Percentiles rank a stretch among this genome's conserved stretches.
Evolutionary conservation across 1,284 basidiomycete species (phyloP).

Genomic region (Ganoderma leucocontextum): DNA sequence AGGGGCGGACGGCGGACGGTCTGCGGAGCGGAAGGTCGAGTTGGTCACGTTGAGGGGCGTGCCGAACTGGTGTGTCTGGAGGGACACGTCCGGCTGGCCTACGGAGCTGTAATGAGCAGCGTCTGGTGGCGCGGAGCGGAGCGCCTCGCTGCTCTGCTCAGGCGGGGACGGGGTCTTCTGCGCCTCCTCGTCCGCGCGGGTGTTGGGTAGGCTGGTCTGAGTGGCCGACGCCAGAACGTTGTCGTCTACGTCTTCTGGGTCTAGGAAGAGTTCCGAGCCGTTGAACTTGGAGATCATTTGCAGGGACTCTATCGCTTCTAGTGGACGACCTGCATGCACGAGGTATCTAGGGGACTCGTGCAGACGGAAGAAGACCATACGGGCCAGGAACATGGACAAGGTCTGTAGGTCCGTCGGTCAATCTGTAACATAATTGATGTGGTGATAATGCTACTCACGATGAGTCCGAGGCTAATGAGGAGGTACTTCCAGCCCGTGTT

Average conservation of each 20-base stretch:
- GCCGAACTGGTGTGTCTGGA: slow-evolving; percentile 47
- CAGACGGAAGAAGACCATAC: slow-evolving; percentile 89
- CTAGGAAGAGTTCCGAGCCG: slow-evolving; percentile 72
- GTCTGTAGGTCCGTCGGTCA: slow-evolving; percentile 59
- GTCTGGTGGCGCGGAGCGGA: slow-evolving; percentile 32
- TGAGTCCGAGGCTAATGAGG: slow-evolving; percentile 73
- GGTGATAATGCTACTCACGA: slow-evolving; percentile 56
- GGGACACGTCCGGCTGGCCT: slow-evolving; percentile 47
- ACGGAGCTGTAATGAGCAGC: slow-evolving; percentile 49
- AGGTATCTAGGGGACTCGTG: slow-evolving; percentile 95
- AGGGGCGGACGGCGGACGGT: slow-evolving; percentile 1
- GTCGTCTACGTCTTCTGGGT: slow-evolving; percentile 78
- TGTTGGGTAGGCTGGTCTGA: slow-evolving; percentile 3
- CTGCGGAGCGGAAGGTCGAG: slow-evolving; percentile 5
- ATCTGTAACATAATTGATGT: background rate
- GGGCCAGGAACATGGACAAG: slow-evolving; percentile 83
- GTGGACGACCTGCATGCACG: slow-evolving; percentile 82
- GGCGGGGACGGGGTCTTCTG: background rate
- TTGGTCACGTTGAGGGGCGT: slow-evolving; percentile 34
- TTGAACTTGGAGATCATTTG: slow-evolving; percentile 88
- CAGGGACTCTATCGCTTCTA: slow-evolving; percentile 85
- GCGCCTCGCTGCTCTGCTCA: slow-evolving; percentile 30
- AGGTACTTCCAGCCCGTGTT: slow-evolving; percentile 92
- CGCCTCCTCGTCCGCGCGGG: background rate
- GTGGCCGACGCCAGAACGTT: slow-evolving; percentile 24